These are phyloP conservation scores for Cryphonectria parasitica DNA, from an alignment of 2,329 filamentous ascomycete genomes.

Conservation along the genomic window DNA sequence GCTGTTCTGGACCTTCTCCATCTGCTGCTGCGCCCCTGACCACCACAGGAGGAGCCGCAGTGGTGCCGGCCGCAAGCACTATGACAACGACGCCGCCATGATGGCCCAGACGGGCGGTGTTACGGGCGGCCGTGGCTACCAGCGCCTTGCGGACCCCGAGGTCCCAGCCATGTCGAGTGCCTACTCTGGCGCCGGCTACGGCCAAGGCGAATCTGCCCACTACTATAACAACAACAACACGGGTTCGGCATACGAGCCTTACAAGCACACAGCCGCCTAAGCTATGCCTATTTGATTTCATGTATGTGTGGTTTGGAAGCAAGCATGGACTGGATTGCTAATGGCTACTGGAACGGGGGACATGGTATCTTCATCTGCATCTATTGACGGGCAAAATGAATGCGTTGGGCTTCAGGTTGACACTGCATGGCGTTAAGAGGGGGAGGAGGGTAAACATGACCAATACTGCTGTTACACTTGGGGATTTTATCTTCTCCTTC, in stretches of 20 bases:
- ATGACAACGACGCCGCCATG: slow-evolving; percentile 53
- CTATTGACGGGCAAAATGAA: neutral
- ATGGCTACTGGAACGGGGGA: neutral
- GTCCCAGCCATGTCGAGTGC: slow-evolving; percentile 23
- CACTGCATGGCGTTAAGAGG: slow-evolving; percentile 26
- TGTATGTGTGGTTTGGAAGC: neutral
- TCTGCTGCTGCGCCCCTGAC: slow-evolving; percentile 85
- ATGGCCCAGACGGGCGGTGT: slow-evolving; percentile 37
- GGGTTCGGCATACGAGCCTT: slow-evolving; percentile 16
- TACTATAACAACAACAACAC: slow-evolving; percentile 10
- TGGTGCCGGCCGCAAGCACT: slow-evolving; percentile 38
- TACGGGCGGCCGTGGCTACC: slow-evolving; percentile 36
- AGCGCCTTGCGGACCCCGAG: slow-evolving; percentile 1
- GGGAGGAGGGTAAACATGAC: slow-evolving; percentile 6
- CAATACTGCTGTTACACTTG: neutral
- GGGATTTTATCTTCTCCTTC: neutral
- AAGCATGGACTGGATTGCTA: neutral
- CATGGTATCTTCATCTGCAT: slow-evolving; percentile 8
- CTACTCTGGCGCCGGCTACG: slow-evolving; percentile 43
- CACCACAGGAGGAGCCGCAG: slow-evolving; percentile 38
- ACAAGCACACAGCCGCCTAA: slow-evolving; percentile 15
- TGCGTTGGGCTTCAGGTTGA: slow-evolving; percentile 6
- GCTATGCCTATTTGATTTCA: no score
- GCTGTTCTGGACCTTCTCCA: slow-evolving; percentile 89
- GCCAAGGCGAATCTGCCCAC: slow-evolving; percentile 37